Conservation (phyloP, 2,329 filamentous ascomycete genomes). For the Cordyceps cateniannulata region DNA sequence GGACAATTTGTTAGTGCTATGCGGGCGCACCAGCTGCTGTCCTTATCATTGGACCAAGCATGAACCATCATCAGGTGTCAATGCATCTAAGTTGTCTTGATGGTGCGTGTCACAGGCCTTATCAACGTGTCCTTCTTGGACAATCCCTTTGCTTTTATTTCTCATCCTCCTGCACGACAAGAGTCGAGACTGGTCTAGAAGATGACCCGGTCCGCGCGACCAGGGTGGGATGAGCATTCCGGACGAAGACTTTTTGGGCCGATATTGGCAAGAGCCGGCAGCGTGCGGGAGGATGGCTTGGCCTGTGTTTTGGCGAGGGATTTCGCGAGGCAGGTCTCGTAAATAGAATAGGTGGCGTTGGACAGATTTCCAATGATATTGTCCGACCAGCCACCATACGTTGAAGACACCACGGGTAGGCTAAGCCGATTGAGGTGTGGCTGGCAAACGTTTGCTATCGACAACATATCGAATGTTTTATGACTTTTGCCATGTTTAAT, state of each 20-base stretch:
- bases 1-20: not conserved
- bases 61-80: slow-evolving; percentile 1
- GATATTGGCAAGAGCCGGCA: not conserved
- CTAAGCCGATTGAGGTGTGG: not conserved
- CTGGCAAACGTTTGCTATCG: not conserved
- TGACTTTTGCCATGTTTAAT: not conserved
- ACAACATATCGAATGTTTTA: not conserved
- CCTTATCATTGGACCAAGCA: not conserved
- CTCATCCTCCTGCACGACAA: not conserved
- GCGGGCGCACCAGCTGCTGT: not conserved
- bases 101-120: slow-evolving; percentile 2
- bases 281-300: no score
- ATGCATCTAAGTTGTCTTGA: not conserved
- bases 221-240: not conserved
- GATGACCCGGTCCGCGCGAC: not conserved
- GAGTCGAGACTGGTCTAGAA: slow-evolving; percentile 1
- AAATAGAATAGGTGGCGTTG: not conserved
- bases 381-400: not conserved
- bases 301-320: not conserved
- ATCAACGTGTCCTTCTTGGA: not conserved
- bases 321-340: not conserved
- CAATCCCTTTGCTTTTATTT: not conserved
- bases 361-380: not conserved
- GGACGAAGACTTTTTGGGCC: not conserved
- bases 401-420: not conserved